A percentile compares a stretch with the other conserved stretches of the same genome.
Conservation (phyloP, 2,329 filamentous ascomycete genomes). For the Volutella citrinella region DNA sequence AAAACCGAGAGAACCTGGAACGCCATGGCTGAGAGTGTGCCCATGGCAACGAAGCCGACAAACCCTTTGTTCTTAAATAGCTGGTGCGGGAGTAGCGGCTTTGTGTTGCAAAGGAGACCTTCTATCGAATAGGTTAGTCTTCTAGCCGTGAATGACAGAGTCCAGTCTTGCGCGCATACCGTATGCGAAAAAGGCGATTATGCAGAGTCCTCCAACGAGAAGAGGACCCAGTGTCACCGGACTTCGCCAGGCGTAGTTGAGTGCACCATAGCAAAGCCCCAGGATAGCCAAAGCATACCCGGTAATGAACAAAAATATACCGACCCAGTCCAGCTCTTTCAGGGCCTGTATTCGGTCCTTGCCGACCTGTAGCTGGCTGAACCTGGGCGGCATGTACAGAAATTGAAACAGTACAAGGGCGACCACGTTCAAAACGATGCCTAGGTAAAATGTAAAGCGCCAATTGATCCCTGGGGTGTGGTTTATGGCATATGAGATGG, state of each 20-base stretch:
- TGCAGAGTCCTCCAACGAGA: slow-evolving; percentile 34
- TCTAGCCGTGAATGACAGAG: not conserved
- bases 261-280: slow-evolving; percentile 42
- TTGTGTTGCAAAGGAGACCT: slow-evolving; percentile 31
- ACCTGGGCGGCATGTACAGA: slow-evolving; percentile 47
- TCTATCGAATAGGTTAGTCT: slow-evolving; percentile 23
- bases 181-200: slow-evolving; percentile 36
- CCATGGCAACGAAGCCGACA: slow-evolving; percentile 36
- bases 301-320: slow-evolving; percentile 39
- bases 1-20: slow-evolving; percentile 44
- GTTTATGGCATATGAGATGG: slow-evolving; percentile 45
- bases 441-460: slow-evolving; percentile 50
- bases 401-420: slow-evolving; percentile 38
- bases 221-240: slow-evolving; percentile 34
- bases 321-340: slow-evolving; percentile 43
- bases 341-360: slow-evolving; percentile 36
- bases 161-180: slow-evolving; percentile 20
- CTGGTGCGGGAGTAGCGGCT: slow-evolving; percentile 40
- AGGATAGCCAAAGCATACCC: slow-evolving; percentile 42
- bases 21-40: slow-evolving; percentile 40
- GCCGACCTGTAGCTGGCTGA: slow-evolving; percentile 38
- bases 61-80: slow-evolving; percentile 40
- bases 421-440: slow-evolving; percentile 41
- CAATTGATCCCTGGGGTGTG: slow-evolving; percentile 39
- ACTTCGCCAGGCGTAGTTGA: slow-evolving; percentile 40